Evolutionary conservation across 2,329 filamentous ascomycete species (phyloP).

Genomic region (Fusarium brevicatenulatum): DNA sequence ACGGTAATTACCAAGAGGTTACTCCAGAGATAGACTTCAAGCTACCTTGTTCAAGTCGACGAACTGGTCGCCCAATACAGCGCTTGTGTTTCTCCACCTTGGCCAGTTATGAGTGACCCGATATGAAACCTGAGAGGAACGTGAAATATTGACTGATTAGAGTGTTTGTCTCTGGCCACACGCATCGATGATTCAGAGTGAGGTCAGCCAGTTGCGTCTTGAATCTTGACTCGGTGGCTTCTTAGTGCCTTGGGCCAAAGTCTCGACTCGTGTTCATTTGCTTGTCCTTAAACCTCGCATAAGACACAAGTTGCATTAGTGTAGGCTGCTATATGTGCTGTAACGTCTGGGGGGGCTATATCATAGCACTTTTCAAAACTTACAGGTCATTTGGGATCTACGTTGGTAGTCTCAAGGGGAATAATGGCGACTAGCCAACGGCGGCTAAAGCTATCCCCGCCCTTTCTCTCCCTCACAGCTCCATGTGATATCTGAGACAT

Average conservation of each 20-base stretch:
- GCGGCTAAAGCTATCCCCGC: slow-evolving; percentile 18
- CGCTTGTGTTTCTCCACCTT: slow-evolving; percentile 25
- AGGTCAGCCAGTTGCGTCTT: slow-evolving; percentile 8
- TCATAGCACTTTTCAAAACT: slow-evolving; percentile 10
- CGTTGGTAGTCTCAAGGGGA: slow-evolving; percentile 29
- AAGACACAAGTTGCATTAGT: slow-evolving; percentile 20
- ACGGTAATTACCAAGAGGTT: neutral
- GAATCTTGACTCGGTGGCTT: slow-evolving; percentile 11
- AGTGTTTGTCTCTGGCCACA: slow-evolving; percentile 22
- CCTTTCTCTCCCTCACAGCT: slow-evolving; percentile 19
- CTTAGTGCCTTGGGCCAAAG: neutral
- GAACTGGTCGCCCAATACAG: slow-evolving; percentile 10
- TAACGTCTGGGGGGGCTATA: slow-evolving; percentile 12
- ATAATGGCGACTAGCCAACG: slow-evolving; percentile 23
- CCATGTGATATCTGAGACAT: slow-evolving; percentile 45
- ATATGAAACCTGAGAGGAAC: slow-evolving; percentile 36
- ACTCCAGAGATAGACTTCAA: slow-evolving; percentile 7
- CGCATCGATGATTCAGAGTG: slow-evolving; percentile 23
- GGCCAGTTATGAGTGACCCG: slow-evolving; percentile 24
- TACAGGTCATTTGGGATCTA: slow-evolving; percentile 36
- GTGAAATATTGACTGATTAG: slow-evolving; percentile 23
- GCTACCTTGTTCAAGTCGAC: neutral
- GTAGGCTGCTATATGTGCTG: slow-evolving; percentile 17
- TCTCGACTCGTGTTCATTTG: slow-evolving; percentile 19
- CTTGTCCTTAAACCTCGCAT: slow-evolving; percentile 23